A percentile compares a stretch with the other conserved stretches of the same genome.
phyloP scores from a whole-genome alignment of 2,329 filamentous ascomycete genomes.

The Alternaria panax region DNA sequence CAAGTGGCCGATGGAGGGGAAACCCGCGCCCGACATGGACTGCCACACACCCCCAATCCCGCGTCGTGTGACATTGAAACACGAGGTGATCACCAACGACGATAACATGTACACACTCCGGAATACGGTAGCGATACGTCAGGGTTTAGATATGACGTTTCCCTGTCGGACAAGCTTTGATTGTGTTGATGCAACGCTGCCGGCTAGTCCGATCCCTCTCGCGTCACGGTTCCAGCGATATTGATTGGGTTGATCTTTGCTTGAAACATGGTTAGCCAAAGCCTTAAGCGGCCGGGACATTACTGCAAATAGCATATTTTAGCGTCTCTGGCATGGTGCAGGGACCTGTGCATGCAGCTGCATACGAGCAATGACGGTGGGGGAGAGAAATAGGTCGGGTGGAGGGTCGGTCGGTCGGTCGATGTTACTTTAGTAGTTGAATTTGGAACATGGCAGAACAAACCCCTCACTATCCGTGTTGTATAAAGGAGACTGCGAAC shows the following conservation, averaged over 20 bases:
- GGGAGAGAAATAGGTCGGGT: background rate
- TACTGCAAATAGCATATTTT: background rate
- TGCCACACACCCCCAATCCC: background rate
- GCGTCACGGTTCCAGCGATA: background rate
- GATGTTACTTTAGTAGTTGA: background rate
- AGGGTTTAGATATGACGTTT: background rate
- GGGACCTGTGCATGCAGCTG: slow-evolving; percentile 2
- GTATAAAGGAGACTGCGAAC: background rate
- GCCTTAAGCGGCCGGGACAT: background rate
- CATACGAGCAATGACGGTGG: background rate
- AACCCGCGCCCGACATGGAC: background rate
- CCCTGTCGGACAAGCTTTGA: background rate
- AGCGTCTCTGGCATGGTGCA: too few species aligned
- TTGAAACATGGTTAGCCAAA: background rate
- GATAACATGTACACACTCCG: background rate
- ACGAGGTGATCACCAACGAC: background rate
- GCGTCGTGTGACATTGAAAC: background rate
- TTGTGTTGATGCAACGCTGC: background rate
- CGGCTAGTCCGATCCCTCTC: background rate
- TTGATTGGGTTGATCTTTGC: background rate
- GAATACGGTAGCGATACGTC: background rate
- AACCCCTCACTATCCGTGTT: background rate
- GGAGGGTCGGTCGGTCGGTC: too few species aligned
- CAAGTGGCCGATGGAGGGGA: background rate
- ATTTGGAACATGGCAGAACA: background rate